Conservation (phyloP, 1,139 yeast species). For the Debaryomyces singareniensis region DNA sequence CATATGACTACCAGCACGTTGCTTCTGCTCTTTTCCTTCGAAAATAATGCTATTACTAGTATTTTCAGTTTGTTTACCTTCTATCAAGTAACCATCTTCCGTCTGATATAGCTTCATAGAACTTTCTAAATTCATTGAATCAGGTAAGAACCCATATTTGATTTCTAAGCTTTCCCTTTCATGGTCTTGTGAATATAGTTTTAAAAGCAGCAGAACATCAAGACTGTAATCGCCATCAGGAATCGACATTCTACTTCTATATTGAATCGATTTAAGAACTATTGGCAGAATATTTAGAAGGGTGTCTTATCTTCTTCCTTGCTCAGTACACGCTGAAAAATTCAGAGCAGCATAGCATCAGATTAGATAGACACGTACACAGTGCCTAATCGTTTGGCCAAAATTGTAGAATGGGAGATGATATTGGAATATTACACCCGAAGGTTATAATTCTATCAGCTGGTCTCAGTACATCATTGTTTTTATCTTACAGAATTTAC, state of each 20-base stretch:
- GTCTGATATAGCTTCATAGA: constrained; percentile 31
- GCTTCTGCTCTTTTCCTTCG: constrained; percentile 34
- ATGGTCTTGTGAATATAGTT: not conserved
- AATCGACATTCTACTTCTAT: constrained; percentile 25
- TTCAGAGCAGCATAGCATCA: not conserved
- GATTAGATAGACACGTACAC: no score
- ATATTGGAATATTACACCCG: constrained; percentile 24
- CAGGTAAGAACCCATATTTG: constrained; percentile 40
- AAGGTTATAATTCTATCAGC: constrained; percentile 35
- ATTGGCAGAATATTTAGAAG: no score
- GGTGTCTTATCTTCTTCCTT: no score
- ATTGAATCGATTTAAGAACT: no score
- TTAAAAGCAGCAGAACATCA: constrained; percentile 21
- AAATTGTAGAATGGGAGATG: constrained; percentile 1
- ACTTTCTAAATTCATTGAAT: constrained; percentile 32
- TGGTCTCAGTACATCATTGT: constrained; percentile 26
- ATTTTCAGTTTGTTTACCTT: constrained; percentile 19
- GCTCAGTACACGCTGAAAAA: no score
- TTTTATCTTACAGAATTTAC: constrained; percentile 28
- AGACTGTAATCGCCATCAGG: constrained; percentile 44
- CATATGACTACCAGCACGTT: constrained; percentile 12
- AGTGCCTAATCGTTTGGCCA: no score
- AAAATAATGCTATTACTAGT: constrained; percentile 24
- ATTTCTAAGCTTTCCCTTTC: constrained; percentile 15
- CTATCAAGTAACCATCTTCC: constrained; percentile 26